Evolutionary conservation across 2,329 filamentous ascomycete genomes (phyloP), one percentile per base, ranked within the genome.

Genomic region (Fusarium tricinctum): DNA sequence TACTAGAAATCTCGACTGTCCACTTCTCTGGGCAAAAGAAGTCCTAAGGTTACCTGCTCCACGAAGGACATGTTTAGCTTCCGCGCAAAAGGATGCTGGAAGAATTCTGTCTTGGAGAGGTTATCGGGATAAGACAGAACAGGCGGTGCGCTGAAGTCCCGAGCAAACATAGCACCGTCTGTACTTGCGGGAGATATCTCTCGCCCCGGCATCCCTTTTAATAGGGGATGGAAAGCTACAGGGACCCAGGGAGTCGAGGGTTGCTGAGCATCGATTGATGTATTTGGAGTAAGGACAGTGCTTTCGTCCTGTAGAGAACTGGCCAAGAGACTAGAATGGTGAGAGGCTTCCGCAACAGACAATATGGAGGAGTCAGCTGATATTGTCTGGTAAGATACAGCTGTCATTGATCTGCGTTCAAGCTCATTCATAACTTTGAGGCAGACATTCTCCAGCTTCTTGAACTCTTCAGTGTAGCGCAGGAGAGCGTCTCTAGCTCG

Each of bases 211-310:
- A 79, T 76, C 8, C 80, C 79, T 49, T 65, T 73, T 12, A 81
- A 73, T 0, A 81, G 73, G 85, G 80, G 94, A 32, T 75, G 72
- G 1, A 71, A 72, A 9, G 66, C 60, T 6, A 68, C 49, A 22
- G 66, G 60, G 1, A 59, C 56, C 2, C 66, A 58, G 6, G 50
- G 32, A 5, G 47, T 48, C 5, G 20, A 47, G 6, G 47, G 48
- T 10, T 52, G 20, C 43, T 51, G 51, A 22, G 51, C 40, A 20
- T 43, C 53, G 17, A 58, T 49, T 8, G 64, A 62, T 19, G 44
- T 46, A 38, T 55, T 54, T n/a, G 51, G 38, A 10, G 49, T 69
- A 8, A 58, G 58, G 32, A 62, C 32, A 8, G 56, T 47, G n/a
- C 47, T 68, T 6, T 43, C 28, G 3, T 40, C 35, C 9, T 45